phyloP scores from a whole-genome alignment of 225 moss, liverwort and hornwort species.

The Pleurozium schreberi region DNA sequence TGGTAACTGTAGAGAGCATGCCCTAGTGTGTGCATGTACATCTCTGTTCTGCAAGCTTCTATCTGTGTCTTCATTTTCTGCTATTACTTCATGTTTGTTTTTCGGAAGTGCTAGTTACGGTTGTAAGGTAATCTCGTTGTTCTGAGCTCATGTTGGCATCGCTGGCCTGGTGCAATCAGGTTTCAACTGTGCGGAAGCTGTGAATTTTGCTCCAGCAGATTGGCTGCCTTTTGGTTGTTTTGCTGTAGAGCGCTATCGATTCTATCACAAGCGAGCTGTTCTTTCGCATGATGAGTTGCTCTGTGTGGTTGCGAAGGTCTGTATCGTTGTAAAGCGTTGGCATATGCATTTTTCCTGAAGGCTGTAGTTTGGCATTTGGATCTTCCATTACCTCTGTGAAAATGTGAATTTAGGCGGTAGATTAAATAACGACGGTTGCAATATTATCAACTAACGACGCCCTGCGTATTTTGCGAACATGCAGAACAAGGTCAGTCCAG shows the following conservation, averaged over 20 bases:
- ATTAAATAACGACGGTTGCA: background rate
- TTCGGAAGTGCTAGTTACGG: background rate
- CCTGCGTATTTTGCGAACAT: background rate
- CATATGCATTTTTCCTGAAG: background rate
- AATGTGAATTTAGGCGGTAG: background rate
- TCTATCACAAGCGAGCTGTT: slow-evolving; percentile 82
- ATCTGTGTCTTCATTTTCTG: background rate
- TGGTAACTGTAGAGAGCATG: background rate
- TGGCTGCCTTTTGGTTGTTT: slow-evolving; percentile 86
- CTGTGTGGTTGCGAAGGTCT: slow-evolving; percentile 91
- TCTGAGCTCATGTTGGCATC: background rate
- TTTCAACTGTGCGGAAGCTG: slow-evolving; percentile 98
- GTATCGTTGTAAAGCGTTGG: background rate
- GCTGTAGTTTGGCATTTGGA: background rate
- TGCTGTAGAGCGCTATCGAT: slow-evolving; percentile 88
- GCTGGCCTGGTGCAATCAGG: slow-evolving; percentile 30
- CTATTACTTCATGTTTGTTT: background rate
- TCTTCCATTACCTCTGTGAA: background rate
- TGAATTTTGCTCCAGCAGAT: slow-evolving; percentile 96
- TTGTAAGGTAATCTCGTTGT: background rate
- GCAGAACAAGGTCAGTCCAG: slow-evolving; percentile 63
- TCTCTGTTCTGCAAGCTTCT: background rate
- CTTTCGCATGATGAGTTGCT: slow-evolving; percentile 96
- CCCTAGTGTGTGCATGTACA: background rate
- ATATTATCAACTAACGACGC: background rate